Evolutionary conservation across 1,284 basidiomycete genomes (phyloP).

Genomic region (Irpex lacteus): DNA sequence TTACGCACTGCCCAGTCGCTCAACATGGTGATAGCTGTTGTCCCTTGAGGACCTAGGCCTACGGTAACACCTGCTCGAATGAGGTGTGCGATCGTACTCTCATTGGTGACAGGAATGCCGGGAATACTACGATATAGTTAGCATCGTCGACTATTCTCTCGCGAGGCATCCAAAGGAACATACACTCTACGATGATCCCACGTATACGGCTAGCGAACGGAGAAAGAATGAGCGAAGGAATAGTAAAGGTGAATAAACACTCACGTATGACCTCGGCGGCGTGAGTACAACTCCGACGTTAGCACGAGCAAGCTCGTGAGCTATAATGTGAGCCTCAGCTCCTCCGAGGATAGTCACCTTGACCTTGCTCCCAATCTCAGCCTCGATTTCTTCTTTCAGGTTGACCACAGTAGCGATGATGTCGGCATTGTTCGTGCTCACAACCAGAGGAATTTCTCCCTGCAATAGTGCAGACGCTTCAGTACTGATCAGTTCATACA

Average conservation of each 20-base stretch:
- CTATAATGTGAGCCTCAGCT: constrained; percentile 73
- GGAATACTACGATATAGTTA: constrained; percentile 35
- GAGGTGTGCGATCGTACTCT: constrained; percentile 46
- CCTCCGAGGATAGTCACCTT: constrained; percentile 72
- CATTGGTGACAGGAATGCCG: constrained; percentile 51
- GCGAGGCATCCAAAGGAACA: too few species aligned
- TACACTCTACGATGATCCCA: constrained; percentile 50
- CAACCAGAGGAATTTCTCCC: constrained; percentile 45
- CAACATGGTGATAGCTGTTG: constrained; percentile 41
- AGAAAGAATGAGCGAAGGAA: neutral
- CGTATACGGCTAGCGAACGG: constrained; percentile 28
- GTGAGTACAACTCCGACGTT: constrained; percentile 53
- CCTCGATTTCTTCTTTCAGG: constrained; percentile 72
- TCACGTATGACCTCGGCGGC: constrained; percentile 43
- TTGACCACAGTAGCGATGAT: constrained; percentile 73
- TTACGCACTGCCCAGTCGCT: constrained; percentile 49
- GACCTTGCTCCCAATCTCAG: constrained; percentile 50
- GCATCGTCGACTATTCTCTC: too few species aligned
- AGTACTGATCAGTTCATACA: neutral
- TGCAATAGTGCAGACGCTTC: constrained; percentile 9
- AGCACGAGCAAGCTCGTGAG: constrained; percentile 58
- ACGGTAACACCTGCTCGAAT: constrained; percentile 50
- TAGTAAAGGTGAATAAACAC: neutral
- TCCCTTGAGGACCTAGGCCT: constrained; percentile 47
- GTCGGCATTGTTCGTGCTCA: constrained; percentile 64